Evolutionary conservation across 2,329 filamentous ascomycete genomes (phyloP).

Genomic region (Scolecobasidium constrictum): DNA sequence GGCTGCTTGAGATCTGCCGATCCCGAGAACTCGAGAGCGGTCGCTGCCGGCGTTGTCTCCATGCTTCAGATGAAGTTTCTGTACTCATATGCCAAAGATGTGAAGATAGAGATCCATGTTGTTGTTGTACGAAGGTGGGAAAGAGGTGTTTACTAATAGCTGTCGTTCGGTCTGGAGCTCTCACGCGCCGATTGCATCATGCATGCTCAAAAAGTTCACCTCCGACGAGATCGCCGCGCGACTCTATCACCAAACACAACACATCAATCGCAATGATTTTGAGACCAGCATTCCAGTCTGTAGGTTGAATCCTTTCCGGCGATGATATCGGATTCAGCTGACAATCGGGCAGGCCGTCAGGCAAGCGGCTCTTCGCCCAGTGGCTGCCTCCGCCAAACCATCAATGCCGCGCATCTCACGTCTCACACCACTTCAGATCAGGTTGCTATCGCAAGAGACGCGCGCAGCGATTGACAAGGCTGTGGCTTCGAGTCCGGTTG

Average conservation of each 20-base stretch:
- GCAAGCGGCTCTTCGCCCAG: constrained; percentile 17
- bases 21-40: too few relatives aligned
- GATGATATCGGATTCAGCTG: neutral
- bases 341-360: constrained; percentile 22
- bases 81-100: too few relatives aligned
- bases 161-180: too few relatives aligned
- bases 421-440: constrained; percentile 36
- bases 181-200: neutral
- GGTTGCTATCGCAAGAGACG: constrained; percentile 71
- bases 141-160: too few relatives aligned
- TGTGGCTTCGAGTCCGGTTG: constrained; percentile 76
- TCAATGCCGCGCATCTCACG: constrained; percentile 19
- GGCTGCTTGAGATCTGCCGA: neutral
- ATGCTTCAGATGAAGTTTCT: too few relatives aligned
- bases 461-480: constrained; percentile 81
- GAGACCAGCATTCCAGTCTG: constrained; percentile 25
- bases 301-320: constrained; percentile 12
- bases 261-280: constrained; percentile 28
- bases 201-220: neutral
- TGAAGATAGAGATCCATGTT: too few relatives aligned
- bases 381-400: constrained; percentile 3
- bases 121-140: too few relatives aligned
- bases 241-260: neutral
- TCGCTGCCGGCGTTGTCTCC: too few relatives aligned
- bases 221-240: neutral